Percentiles rank a stretch among this genome's conserved stretches.
Evolutionary conservation across 2,329 filamentous ascomycete species (phyloP).

Genomic region (Myriosclerotinia duriaeana): DNA sequence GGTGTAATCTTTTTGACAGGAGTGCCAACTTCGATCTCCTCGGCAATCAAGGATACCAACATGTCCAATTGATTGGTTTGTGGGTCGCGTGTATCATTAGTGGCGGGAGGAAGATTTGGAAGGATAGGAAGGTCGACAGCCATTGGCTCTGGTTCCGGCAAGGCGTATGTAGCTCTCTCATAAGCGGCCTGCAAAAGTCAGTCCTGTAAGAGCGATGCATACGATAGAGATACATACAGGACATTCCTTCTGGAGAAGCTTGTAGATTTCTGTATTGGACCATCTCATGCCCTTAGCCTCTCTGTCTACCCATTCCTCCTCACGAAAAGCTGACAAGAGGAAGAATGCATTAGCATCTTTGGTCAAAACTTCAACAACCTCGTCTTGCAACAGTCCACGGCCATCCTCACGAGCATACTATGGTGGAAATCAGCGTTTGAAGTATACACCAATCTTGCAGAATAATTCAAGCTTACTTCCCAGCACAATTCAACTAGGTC

Average conservation of each 20-base stretch:
- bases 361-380: constrained; percentile 16
- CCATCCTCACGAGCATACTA: constrained; percentile 22
- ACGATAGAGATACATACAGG: not conserved
- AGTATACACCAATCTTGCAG: not conserved
- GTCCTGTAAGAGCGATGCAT: not conserved
- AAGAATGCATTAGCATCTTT: constrained; percentile 22
- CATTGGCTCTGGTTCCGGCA: not conserved
- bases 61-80: constrained; percentile 10
- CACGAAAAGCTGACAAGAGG: constrained; percentile 14
- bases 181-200: not conserved
- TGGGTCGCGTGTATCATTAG: not conserved
- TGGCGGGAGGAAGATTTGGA: not conserved
- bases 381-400: constrained; percentile 6
- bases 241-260: constrained; percentile 18
- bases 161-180: not conserved
- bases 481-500: constrained; percentile 12
- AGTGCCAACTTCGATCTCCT: constrained; percentile 3
- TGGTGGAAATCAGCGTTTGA: not conserved
- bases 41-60: not conserved
- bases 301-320: constrained; percentile 13
- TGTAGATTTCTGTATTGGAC: constrained; percentile 11
- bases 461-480: constrained; percentile 13
- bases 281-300: constrained; percentile 1
- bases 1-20: constrained; percentile 11
- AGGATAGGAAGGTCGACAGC: not conserved